Evolutionary conservation across 75 land plant genomes (phyloP).

Genomic region (Chamaecyparis obtusa): DNA sequence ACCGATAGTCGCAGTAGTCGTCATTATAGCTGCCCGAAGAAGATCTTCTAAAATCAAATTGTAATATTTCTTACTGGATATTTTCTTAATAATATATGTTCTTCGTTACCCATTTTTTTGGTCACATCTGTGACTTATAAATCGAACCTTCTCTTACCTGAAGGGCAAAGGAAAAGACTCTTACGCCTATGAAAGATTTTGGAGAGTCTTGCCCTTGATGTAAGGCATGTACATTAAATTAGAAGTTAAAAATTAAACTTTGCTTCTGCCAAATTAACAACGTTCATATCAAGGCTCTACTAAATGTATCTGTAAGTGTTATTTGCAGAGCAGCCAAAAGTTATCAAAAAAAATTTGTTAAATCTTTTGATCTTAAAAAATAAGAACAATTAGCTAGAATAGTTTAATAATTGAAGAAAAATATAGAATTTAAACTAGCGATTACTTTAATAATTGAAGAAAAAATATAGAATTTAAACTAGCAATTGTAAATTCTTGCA

Average conservation of each 20-base stretch:
- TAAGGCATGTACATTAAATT: background rate
- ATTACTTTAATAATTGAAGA: background rate
- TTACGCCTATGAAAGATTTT: background rate
- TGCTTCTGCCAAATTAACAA: background rate
- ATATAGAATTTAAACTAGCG: background rate
- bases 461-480: background rate
- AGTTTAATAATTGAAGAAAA: background rate
- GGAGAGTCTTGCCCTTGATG: background rate
- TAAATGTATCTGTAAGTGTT: background rate
- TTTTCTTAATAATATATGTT: background rate
- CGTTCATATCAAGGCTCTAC: background rate
- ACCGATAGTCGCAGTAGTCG: background rate
- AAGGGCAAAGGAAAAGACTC: background rate
- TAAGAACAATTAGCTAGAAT: no score
- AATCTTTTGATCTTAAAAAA: no score
- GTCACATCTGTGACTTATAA: background rate
- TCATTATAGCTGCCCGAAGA: background rate
- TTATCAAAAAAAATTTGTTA: no score
- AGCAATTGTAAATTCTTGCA: background rate
- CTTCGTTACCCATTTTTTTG: constrained; percentile 2
- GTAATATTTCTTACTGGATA: background rate
- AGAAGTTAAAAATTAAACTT: background rate
- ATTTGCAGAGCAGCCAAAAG: background rate
- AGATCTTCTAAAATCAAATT: background rate
- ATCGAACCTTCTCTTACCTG: background rate